These are phyloP conservation scores for Nicotiana knightiana DNA, from an alignment of 257 asterid genomes.

Conservation along the genomic window DNA sequence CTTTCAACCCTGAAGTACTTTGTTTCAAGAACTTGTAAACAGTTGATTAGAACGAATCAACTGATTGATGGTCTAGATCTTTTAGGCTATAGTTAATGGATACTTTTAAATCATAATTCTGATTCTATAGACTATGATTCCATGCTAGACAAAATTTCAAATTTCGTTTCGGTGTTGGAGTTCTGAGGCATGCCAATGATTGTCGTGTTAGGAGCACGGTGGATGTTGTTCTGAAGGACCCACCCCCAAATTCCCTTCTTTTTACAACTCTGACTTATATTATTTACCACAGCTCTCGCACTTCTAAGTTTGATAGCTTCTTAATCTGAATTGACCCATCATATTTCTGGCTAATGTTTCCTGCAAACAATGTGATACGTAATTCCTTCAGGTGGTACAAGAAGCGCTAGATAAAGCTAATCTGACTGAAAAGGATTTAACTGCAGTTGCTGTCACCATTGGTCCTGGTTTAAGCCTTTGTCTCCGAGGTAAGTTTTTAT, in stretches of 20 bases:
- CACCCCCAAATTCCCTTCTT: background rate
- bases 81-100: background rate
- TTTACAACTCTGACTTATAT: background rate
- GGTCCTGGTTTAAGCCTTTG: constrained; percentile 99
- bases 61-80: background rate
- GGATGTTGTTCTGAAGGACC: background rate
- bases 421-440: constrained; percentile 68
- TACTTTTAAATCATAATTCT: background rate
- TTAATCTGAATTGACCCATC: background rate
- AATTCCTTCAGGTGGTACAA: constrained; percentile 74
- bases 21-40: background rate
- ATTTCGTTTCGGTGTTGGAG: background rate
- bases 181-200: background rate
- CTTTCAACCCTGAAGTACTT: background rate
- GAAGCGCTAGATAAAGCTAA: constrained; percentile 89
- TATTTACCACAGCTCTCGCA: background rate
- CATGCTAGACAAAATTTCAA: background rate
- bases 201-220: background rate
- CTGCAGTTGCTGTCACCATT: constrained; percentile 97
- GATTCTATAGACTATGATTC: background rate
- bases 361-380: background rate
- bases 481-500: constrained; percentile 61
- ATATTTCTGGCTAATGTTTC: background rate
- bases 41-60: background rate
- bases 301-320: background rate